phyloP scores from a whole-genome alignment of 2,329 filamentous ascomycete genomes.

The Penicillium sp. region DNA sequence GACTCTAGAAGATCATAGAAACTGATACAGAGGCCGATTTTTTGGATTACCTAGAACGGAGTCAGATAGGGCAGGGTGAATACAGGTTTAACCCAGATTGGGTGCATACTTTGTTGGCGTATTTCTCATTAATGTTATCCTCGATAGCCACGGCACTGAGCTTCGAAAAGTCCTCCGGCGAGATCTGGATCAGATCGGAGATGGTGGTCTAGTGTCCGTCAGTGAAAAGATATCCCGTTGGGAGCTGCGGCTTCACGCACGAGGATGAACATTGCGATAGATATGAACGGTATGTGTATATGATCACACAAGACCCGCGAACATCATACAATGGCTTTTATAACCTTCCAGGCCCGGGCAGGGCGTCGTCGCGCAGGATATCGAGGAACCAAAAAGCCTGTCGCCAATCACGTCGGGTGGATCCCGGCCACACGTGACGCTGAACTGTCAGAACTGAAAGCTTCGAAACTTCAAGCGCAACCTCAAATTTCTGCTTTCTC shows the following conservation, averaged over 20 bases:
- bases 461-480: slow-evolving; percentile 16
- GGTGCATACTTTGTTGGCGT: slow-evolving; percentile 77
- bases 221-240: slow-evolving; percentile 25
- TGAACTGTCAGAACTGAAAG: slow-evolving; percentile 21
- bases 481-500: neutral
- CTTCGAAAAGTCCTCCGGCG: slow-evolving; percentile 85
- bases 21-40: slow-evolving; percentile 89
- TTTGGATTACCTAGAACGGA: slow-evolving; percentile 74
- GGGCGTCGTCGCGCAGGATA: neutral
- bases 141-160: slow-evolving; percentile 81
- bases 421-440: slow-evolving; percentile 18
- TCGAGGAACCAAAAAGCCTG: slow-evolving; percentile 17
- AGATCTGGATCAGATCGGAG: slow-evolving; percentile 91
- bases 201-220: slow-evolving; percentile 73
- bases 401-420: slow-evolving; percentile 16
- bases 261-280: slow-evolving; percentile 54
- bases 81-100: neutral
- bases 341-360: neutral
- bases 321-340: neutral
- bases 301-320: neutral
- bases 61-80: neutral
- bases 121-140: slow-evolving; percentile 96
- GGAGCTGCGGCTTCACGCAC: slow-evolving; percentile 38
- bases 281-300: neutral
- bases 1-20: slow-evolving; percentile 88